Evolutionary conservation across 331 rosid species (phyloP).

Genomic region (Acacia pycnantha): DNA sequence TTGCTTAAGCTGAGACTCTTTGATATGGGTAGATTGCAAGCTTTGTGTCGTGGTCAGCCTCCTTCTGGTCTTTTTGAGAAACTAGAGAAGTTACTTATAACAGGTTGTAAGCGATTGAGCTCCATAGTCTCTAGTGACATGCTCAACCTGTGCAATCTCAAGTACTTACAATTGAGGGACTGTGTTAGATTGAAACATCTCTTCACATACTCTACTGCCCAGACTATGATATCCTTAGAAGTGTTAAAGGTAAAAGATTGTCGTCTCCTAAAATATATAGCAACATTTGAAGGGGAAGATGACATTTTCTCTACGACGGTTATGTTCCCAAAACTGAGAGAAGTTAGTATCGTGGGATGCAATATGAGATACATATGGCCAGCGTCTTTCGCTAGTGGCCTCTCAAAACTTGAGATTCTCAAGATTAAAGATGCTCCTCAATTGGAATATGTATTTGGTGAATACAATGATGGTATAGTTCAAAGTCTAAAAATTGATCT

Average conservation of each 20-base stretch:
- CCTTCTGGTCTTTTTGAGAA: conserved; percentile 7
- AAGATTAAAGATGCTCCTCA: neutral
- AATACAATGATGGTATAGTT: neutral
- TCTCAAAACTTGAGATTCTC: conserved; percentile 21
- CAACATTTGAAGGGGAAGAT: neutral
- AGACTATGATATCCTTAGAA: conserved; percentile 16
- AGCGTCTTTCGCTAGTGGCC: conserved; percentile 9
- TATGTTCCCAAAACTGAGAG: conserved; percentile 24
- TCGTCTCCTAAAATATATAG: neutral
- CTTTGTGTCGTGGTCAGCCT: neutral
- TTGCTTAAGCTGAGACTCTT: neutral
- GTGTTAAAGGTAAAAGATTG: neutral
- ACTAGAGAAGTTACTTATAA: neutral
- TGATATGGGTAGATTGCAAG: neutral
- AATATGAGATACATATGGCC: conserved; percentile 9
- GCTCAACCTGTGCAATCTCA: neutral
- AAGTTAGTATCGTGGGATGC: conserved; percentile 8
- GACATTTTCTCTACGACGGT: neutral
- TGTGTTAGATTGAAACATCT: conserved; percentile 1
- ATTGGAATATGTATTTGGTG: conserved; percentile 29
- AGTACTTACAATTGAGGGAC: neutral
- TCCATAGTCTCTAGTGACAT: neutral
- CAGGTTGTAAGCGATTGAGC: neutral
- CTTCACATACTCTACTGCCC: conserved; percentile 20
- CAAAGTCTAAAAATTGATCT: conserved; percentile 19